Conservation (phyloP, 192 early-diverging fungal species). For the Entomortierella parvispora region DNA sequence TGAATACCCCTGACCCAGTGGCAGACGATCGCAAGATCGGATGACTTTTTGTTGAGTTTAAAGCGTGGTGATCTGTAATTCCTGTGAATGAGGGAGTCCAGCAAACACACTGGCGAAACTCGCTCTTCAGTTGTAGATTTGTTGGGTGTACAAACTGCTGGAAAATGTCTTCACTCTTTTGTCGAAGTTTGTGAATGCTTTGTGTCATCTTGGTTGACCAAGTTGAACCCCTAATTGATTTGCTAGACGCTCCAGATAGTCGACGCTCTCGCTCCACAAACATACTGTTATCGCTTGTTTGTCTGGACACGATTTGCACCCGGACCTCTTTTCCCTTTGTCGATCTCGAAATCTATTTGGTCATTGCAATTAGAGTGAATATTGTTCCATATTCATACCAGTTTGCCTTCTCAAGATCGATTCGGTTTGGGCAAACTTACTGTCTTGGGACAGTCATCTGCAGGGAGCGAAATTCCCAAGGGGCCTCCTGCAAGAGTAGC, state of each 20-base stretch:
- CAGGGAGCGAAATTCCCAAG: no score
- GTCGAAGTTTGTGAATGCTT: slow-evolving; percentile 34
- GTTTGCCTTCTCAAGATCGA: no score
- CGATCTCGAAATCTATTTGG: no score
- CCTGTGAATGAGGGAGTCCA: slow-evolving; percentile 37
- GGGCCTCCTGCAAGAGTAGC: slow-evolving; percentile 32
- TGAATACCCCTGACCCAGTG: neutral
- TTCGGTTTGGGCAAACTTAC: no score
- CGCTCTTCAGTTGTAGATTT: neutral
- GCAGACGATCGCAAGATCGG: slow-evolving; percentile 27
- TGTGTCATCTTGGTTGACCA: slow-evolving; percentile 42
- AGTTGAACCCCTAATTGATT: slow-evolving; percentile 17
- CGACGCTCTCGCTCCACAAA: slow-evolving; percentile 19
- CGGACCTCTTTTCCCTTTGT: slow-evolving; percentile 8
- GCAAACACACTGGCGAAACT: slow-evolving; percentile 18
- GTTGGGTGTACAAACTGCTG: slow-evolving; percentile 33
- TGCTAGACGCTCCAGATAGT: slow-evolving; percentile 24
- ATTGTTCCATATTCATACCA: no score
- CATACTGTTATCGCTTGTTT: slow-evolving; percentile 18
- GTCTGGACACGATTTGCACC: slow-evolving; percentile 14
- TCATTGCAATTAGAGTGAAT: no score
- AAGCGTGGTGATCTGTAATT: slow-evolving; percentile 23
- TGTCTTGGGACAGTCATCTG: no score
- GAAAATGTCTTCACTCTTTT: slow-evolving; percentile 48
- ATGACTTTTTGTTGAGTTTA: slow-evolving; percentile 19